Conservation (phyloP, 1,284 basidiomycete species). For the Tilletia walkeri region DNA sequence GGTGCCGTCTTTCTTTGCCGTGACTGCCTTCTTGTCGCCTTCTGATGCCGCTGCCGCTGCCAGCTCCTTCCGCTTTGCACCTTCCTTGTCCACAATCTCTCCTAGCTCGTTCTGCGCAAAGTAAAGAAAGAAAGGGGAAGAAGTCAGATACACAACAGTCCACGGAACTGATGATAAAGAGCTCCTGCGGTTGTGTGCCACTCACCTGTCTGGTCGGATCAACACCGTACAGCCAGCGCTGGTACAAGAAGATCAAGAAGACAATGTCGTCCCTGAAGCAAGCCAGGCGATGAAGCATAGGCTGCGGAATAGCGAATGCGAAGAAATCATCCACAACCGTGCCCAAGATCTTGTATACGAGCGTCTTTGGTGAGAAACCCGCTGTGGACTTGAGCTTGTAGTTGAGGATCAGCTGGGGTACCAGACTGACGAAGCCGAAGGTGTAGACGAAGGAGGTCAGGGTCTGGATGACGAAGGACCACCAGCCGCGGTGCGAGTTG, state of each 20-base stretch:
- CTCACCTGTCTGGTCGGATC: slow-evolving; percentile 75
- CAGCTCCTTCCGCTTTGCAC: slow-evolving; percentile 17
- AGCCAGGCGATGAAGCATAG: slow-evolving; percentile 80
- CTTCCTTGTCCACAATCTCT: slow-evolving; percentile 58
- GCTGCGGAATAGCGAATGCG: slow-evolving; percentile 89
- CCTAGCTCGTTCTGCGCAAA: slow-evolving; percentile 77
- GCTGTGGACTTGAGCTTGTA: slow-evolving; percentile 68
- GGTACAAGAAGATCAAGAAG: slow-evolving; percentile 48
- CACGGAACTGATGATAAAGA: no score
- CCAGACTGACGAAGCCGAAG: slow-evolving; percentile 83
- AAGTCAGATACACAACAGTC: not conserved
- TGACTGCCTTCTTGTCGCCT: slow-evolving; percentile 18
- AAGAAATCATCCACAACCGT: slow-evolving; percentile 84
- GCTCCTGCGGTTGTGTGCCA: no score
- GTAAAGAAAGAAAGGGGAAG: not conserved
- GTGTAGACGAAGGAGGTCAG: slow-evolving; percentile 86
- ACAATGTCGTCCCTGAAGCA: slow-evolving; percentile 66
- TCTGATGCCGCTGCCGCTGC: not conserved
- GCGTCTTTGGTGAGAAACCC: slow-evolving; percentile 93
- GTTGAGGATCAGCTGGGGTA: slow-evolving; percentile 25
- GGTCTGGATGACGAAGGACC: slow-evolving; percentile 81
- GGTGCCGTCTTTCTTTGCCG: not conserved
- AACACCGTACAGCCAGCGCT: slow-evolving; percentile 93
- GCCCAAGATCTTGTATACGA: slow-evolving; percentile 88
- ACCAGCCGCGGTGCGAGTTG: slow-evolving; percentile 82